Evolutionary conservation across 345 rosid genomes (phyloP), one percentile per base, ranked within the genome.

Genomic region (Populus tremula): DNA sequence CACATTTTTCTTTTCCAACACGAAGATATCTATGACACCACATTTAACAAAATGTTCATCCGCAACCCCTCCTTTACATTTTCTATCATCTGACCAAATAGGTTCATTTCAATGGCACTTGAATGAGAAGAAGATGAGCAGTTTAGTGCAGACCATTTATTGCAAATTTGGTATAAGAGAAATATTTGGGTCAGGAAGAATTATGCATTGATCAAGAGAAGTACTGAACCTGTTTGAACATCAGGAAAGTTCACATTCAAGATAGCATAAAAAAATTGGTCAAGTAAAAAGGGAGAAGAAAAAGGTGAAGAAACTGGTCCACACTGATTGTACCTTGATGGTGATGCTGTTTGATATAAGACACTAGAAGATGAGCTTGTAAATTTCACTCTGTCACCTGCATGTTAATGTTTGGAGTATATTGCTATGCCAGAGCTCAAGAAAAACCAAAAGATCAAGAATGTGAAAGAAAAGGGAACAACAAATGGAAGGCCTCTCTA

Each of bases 331-430:
- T 84, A 94, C 98, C 98, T 91, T 69, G 87, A 72, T 67, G 88
- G 74, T 69, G 93, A 84, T 72, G 86, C 47, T 59, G 89, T 38
- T 69, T 83, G 81, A 84, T 86, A 87, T 63, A 86, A 73, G 81
- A 85, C 86, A 78, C 89, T 78, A 72, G 88, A 82, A 81, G 88
- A 74, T 25, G 86, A 76, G 47, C 83, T 86, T 29, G 77, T 47
- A 84, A 84, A 94, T 79, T 84, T 86, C 78, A 94, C 95, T 84
- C 89, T 85, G 83, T 94, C 97, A 75, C 95, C 98, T 94, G 85
- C 82, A 84, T 74, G 69, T 78, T 64, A 75, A 76, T 29, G 45
- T 23, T 71, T 50, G 23, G 17, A 25, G 69, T 67, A 59, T 27
- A 71, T 63, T 78, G 62, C 59, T 20, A 29, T 27, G 21, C 67